Evolutionary conservation across 208 protist genomes (phyloP).

Genomic region (Novymonas esmeraldas): DNA sequence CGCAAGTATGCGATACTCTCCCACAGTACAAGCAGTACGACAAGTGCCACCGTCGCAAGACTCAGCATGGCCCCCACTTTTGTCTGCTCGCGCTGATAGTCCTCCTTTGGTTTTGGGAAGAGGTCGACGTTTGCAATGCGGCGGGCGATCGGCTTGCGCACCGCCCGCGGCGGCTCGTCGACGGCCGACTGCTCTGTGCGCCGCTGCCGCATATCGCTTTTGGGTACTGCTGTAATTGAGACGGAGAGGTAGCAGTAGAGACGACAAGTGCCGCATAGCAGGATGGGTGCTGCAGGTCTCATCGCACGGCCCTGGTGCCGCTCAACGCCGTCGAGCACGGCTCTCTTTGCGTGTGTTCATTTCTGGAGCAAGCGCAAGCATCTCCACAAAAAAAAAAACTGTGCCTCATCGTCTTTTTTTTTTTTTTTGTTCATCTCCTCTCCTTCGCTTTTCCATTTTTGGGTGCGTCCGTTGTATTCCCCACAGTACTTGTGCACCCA

Average conservation of each 20-base stretch:
- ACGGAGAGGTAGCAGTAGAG: neutral
- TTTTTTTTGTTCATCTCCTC: too few species aligned
- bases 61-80: slow-evolving; percentile 51
- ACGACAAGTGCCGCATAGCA: neutral
- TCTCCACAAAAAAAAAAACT: too few species aligned
- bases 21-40: slow-evolving; percentile 55
- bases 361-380: too few species aligned
- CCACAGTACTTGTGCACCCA: too few species aligned
- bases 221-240: neutral
- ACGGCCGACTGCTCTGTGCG: neutral
- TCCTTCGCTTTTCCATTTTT: neutral
- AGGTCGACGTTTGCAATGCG: slow-evolving; percentile 53
- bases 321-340: too few species aligned
- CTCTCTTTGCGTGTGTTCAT: too few species aligned
- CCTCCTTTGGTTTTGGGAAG: slow-evolving; percentile 70
- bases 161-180: neutral
- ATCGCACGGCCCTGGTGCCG: too few species aligned
- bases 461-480: too few species aligned
- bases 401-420: too few species aligned
- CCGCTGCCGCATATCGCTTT: slow-evolving; percentile 18
- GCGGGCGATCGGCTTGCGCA: slow-evolving; percentile 18
- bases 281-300: too few species aligned
- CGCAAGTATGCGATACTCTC: slow-evolving; percentile 50
- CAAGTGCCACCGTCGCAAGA: slow-evolving; percentile 39
- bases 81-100: slow-evolving; percentile 64